phyloP scores from a whole-genome alignment of 2,329 filamentous ascomycete species.

The Alternaria arborescens region DNA sequence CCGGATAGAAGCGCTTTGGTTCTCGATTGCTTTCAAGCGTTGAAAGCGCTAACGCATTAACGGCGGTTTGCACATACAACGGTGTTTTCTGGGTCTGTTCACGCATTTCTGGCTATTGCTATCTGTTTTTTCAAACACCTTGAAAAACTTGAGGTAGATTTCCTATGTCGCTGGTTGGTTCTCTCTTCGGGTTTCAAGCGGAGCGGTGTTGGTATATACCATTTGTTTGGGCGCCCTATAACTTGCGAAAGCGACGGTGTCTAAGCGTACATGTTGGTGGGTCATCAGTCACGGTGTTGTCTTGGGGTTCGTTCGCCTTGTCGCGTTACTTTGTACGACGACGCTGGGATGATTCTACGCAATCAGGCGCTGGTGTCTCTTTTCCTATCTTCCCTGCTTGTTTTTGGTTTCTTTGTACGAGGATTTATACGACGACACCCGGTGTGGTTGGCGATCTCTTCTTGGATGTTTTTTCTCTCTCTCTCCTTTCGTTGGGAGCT shows the following conservation, averaged over 20 bases:
- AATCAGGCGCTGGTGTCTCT: constrained; percentile 39
- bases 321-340: constrained; percentile 30
- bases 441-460: constrained; percentile 32
- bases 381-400: constrained; percentile 9
- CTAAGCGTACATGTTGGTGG: constrained; percentile 33
- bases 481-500: constrained; percentile 18
- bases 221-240: constrained; percentile 48
- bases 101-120: constrained; percentile 46
- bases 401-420: constrained; percentile 45
- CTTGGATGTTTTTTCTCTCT: constrained; percentile 38
- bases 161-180: constrained; percentile 49
- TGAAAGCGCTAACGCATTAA: constrained; percentile 46
- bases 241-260: constrained; percentile 51
- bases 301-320: constrained; percentile 44
- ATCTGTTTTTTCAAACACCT: constrained; percentile 44
- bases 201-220: constrained; percentile 54
- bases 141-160: constrained; percentile 51
- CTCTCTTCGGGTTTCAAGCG: constrained; percentile 34
- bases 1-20: constrained; percentile 52
- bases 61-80: constrained; percentile 50
- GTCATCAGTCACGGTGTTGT: constrained; percentile 21
- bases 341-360: constrained; percentile 53
- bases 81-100: constrained; percentile 45
- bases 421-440: constrained; percentile 36
- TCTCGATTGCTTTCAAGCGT: constrained; percentile 20